Evolutionary conservation across 1,139 yeast species (phyloP), one percentile per base, ranked within the genome.

Genomic region (Debaryomyces udenii): DNA sequence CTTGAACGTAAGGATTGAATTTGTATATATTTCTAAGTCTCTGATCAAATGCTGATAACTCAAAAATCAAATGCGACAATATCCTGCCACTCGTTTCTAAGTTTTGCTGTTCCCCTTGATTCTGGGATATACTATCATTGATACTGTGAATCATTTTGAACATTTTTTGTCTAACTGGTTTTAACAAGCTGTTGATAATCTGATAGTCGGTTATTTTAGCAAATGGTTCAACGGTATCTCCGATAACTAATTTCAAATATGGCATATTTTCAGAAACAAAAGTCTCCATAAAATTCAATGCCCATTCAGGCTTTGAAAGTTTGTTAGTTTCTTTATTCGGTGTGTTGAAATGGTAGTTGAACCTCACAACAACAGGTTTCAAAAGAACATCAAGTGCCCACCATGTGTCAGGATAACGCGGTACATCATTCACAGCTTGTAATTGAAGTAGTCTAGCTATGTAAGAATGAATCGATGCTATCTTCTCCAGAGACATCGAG

Each of bases 281-380:
- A 13, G 74, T 72, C 43, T 75, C 71, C 15, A 80, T 59, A 51
- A 77, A 87, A 23, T 68, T 68, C 45, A 84, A 73, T n/a, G 84
- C 80, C 84, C 91, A 83, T 57, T 88, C 96, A 0, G 96, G 96
- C 53, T 82, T 83, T 42, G 86, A 85, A 27, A 82, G 61, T 43
- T 83, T 74, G 52, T 85, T 86, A 0, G 95, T 86, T 14, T 81
- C 83, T 36, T 68, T 70, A 16, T 71, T 68, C 1, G 64, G 46
- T 10, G 74, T 62, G 43, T 80, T 81, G 61, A 91, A 91, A 61
- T 91, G 96, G 62, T 75, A 91, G 33, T 77, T 71, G 56, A 90
- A 87, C 43, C 93, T 75, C 10, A 78, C 59, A 17, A 68, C 69
- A 42, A 87, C 75, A 6, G 85, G 83, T 31, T 73, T 68, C 0